A percentile compares a stretch with the other conserved stretches of the same genome.
Evolutionary conservation across 257 asterid genomes (phyloP).

Genomic region (Solanum sitiens): DNA sequence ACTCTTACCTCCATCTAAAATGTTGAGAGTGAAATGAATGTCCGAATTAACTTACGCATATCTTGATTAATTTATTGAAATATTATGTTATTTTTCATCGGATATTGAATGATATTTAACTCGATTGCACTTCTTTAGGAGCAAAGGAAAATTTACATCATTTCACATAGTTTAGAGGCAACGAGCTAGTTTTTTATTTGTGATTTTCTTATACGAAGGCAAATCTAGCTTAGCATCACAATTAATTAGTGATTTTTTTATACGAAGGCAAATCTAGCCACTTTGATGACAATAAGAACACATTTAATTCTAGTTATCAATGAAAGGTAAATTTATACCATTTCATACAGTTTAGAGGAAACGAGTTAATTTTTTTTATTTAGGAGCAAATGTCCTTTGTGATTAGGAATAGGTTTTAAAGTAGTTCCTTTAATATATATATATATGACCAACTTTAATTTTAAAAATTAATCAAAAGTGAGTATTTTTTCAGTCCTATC

Average conservation of each 20-base stretch:
- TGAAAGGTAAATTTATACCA: neutral
- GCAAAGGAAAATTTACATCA: too few relatives aligned
- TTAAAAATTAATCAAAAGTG: too few relatives aligned
- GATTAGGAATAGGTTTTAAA: neutral
- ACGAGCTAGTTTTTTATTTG: too few relatives aligned
- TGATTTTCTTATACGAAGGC: too few relatives aligned
- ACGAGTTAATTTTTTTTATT: neutral
- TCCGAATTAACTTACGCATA: accelerated
- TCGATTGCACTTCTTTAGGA: too few relatives aligned
- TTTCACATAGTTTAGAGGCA: too few relatives aligned
- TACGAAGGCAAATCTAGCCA: neutral
- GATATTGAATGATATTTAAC: too few relatives aligned
- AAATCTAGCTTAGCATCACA: neutral
- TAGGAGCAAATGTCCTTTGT: neutral
- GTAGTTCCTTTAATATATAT: neutral
- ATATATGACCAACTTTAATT: too few relatives aligned
- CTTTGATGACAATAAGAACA: neutral
- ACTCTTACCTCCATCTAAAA: neutral
- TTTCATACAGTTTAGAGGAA: neutral
- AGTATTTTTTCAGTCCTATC: too few relatives aligned
- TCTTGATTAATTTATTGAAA: too few relatives aligned
- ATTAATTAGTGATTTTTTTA: neutral
- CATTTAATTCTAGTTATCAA: neutral
- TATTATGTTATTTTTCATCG: too few relatives aligned
- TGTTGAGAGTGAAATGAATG: neutral